Conservation (phyloP, 768 basidiomycete species). For the Russula abietina region DNA sequence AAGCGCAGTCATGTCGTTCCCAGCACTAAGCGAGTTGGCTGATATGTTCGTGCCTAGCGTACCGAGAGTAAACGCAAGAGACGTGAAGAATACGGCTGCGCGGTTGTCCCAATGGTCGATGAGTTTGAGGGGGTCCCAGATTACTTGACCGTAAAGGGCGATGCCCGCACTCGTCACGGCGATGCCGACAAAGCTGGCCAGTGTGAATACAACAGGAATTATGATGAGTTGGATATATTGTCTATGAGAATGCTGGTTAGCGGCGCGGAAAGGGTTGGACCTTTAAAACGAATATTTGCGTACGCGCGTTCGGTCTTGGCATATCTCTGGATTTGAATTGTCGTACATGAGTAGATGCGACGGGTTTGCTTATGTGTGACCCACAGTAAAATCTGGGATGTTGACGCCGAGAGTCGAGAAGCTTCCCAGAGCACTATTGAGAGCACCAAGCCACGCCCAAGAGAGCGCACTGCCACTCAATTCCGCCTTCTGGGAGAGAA, state of each 20-base stretch:
- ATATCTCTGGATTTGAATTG: conserved; percentile 48
- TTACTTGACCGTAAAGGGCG: conserved; percentile 55
- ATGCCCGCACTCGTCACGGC: conserved; percentile 74
- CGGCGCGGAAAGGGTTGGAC: not conserved
- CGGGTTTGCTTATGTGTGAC: conserved; percentile 3
- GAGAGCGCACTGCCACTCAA: conserved; percentile 49
- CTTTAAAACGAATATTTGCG: conserved; percentile 25
- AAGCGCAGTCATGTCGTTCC: conserved; percentile 81
- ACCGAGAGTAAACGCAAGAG: conserved; percentile 66
- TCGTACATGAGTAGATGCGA: not conserved
- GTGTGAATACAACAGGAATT: conserved; percentile 71
- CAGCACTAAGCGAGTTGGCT: conserved; percentile 70
- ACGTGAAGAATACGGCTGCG: conserved; percentile 77
- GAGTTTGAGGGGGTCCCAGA: conserved; percentile 73
- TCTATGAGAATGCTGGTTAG: conserved; percentile 31
- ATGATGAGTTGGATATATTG: conserved; percentile 71
- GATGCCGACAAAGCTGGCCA: conserved; percentile 74
- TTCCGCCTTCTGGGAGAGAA: conserved; percentile 47
- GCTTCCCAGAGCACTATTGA: conserved; percentile 73
- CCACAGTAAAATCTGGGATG: conserved; percentile 77
- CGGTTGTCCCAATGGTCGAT: conserved; percentile 83
- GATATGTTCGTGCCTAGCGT: conserved; percentile 64
- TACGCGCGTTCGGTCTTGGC: conserved; percentile 61
- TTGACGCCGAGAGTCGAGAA: conserved; percentile 72
- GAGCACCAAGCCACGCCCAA: conserved; percentile 74